A percentile compares a stretch with the other conserved stretches of the same genome.
These are phyloP conservation scores for Fusarium begoniae DNA, from an alignment of 2,329 filamentous ascomycete species.

Conservation along the genomic window DNA sequence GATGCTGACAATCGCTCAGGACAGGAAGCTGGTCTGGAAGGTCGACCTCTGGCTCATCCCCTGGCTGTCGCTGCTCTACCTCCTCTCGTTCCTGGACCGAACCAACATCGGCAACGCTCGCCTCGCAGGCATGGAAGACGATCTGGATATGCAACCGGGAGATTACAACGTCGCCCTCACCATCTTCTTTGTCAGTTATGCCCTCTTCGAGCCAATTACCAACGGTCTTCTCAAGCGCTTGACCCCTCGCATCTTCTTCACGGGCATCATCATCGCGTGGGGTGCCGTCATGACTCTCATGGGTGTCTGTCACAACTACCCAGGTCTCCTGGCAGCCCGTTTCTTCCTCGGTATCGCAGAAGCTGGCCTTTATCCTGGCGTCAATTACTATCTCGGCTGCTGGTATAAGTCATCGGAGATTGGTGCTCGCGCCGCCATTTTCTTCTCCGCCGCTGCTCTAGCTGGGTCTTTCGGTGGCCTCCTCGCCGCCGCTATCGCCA, in stretches of 20 bases:
- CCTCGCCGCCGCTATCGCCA: constrained; percentile 72
- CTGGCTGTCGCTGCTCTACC: constrained; percentile 65
- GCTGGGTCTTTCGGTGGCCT: constrained; percentile 79
- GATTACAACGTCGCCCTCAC: constrained; percentile 67
- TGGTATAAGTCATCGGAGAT: constrained; percentile 84
- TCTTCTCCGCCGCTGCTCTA: constrained; percentile 81
- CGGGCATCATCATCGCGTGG: constrained; percentile 71
- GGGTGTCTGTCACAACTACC: constrained; percentile 56
- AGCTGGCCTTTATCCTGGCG: constrained; percentile 71
- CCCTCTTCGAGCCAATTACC: constrained; percentile 70
- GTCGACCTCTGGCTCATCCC: constrained; percentile 66
- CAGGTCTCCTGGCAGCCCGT: constrained; percentile 57
- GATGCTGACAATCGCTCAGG: constrained; percentile 9
- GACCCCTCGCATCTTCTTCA: constrained; percentile 69
- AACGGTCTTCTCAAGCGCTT: constrained; percentile 73
- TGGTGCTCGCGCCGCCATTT: constrained; percentile 74
- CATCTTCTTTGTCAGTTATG: constrained; percentile 78
- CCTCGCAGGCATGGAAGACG: constrained; percentile 33
- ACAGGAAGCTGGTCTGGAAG: constrained; percentile 65
- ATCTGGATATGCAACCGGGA: constrained; percentile 17
- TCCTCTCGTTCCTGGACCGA: constrained; percentile 59
- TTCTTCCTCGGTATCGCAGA: constrained; percentile 73
- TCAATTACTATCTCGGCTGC: constrained; percentile 75
- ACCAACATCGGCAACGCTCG: constrained; percentile 61
- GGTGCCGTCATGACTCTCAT: constrained; percentile 57